Evolutionary conservation across 2,329 filamentous ascomycete species (phyloP), one percentile per base, ranked within the genome.

Genomic region (Pseudocercospora fuligena): DNA sequence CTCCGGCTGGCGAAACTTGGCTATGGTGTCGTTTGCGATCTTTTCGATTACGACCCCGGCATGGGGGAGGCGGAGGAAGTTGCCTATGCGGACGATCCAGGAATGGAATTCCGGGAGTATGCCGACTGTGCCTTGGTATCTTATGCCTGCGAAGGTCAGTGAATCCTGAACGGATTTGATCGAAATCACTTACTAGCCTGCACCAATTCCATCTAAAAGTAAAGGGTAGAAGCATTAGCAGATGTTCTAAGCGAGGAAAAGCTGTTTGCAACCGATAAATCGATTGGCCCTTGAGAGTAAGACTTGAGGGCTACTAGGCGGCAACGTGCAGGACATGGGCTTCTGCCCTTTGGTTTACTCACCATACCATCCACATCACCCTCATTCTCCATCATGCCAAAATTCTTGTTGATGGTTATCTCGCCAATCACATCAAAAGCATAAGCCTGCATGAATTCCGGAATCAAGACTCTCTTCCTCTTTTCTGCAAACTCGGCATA

Each of bases 341-440:
- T n/a, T n/a, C n/a, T n/a, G n/a, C n/a, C n/a, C n/a, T n/a, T n/a
- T n/a, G n/a, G n/a, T n/a, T n/a, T n/a, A n/a, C n/a, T n/a, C n/a
- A n/a, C n/a, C 9, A 78, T 78, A 77, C 75, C 51, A 43, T 60
- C 46, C 19, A 79, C 77, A 9, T 64, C 60, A 7, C 72, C 77
- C 0, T 66, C 69, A 12, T n/a, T 40, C 43, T 78, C 77, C 69
- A 81, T 74, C 68, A 80, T 80, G 21, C 76, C 76, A 63, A 81
- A 81, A 40, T 72, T 69, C 63, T 78, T 73, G 29, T 75, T 77
- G 63, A 80, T 80, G 1, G 79, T 79, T 21, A 81, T 68, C 69
- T 80, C 78, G 31, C 80, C 80, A 29, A 81, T 82, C 29, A 82
- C 78, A 57, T 82, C 79, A 19, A 80, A 81, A 8, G 79, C 80